A percentile compares a stretch with the other conserved stretches of the same genome.
Conservation (phyloP, 768 basidiomycete species). For the Neoboletus brunneissimus region DNA sequence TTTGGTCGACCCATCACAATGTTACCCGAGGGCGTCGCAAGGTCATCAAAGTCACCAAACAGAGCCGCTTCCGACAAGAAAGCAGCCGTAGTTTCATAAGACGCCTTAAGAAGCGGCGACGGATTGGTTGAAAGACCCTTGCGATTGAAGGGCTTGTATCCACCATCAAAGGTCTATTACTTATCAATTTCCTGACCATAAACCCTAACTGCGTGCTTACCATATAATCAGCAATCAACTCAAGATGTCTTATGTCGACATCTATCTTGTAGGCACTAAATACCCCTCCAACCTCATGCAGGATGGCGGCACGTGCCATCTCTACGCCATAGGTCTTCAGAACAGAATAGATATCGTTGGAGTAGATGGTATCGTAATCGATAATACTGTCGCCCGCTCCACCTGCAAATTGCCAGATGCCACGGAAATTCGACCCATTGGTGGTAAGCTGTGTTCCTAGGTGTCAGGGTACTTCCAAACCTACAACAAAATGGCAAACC, state of each 20-base stretch:
- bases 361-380: conserved; percentile 78
- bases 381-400: conserved; percentile 55
- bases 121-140: conserved; percentile 90
- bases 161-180: conserved; percentile 90
- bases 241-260: conserved; percentile 90
- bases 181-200: not conserved
- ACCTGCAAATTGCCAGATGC: conserved; percentile 77
- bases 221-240: conserved; percentile 99
- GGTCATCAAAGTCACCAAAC: conserved; percentile 92
- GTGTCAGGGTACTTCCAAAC: not conserved
- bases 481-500: conserved; percentile 33
- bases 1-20: conserved; percentile 89
- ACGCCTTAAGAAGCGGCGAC: conserved; percentile 96
- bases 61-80: conserved; percentile 95
- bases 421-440: conserved; percentile 91
- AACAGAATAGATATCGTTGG: conserved; percentile 93
- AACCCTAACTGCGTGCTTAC: conserved; percentile 42
- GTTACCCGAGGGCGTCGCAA: conserved; percentile 85
- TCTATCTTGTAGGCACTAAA: conserved; percentile 96
- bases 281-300: conserved; percentile 87
- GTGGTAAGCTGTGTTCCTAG: conserved; percentile 58
- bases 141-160: conserved; percentile 97
- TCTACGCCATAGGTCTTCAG: conserved; percentile 94
- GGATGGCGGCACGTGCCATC: conserved; percentile 88
- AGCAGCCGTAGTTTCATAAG: conserved; percentile 92